Base-by-base conservation (phyloP, 257 asterid species). In the Schizonepeta tenuifolia region DNA sequence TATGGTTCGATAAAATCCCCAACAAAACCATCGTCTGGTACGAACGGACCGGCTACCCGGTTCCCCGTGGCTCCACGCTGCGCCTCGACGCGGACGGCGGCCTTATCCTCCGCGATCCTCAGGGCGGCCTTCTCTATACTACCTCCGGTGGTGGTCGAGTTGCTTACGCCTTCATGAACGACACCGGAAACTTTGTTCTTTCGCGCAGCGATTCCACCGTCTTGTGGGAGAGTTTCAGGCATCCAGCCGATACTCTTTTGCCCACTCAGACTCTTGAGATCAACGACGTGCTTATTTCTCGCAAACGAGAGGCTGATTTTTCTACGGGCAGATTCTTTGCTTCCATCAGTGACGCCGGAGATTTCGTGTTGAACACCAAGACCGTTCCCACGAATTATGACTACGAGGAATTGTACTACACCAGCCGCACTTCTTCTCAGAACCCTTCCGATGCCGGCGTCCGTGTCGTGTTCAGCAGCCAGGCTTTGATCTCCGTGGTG, bases 101-200 rank as follows among this genome's bases (percentile, higher is more conserved):
- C 26, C 80, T 90, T 11, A 50, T 73, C 36, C 87, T 90, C 18
- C 75, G 68, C 1, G 79, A 75, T 46, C 81, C 89, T 62, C 59
- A 9, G 43, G 78, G 84, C 33, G n/a, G 26, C 4, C 4, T 7
- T 0, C 41, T 84, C 9, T 84, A 83, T 80, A 46, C 83, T 9
- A 35, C 31, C 2, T 1, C 0, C 3, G 47, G 41, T 5, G 61
- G 68, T 0, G 67, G 18, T 59, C 49, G 17, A 51, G 85, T 83
- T 9, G 67, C 78, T 36, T 63, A 77, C 41, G 92, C 75, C 11
- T 55, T 59, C n/a, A 14, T 89, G 83, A 84, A 81, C 4, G 86
- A 89, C 49, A 83, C 91, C 0, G 94, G 94, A 17, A 86, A 87
- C 58, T 78, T 90, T 28, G 77, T 80, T 20, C 72, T 90, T 0